Conservation (phyloP, 176 grass and related monocot species). For the Avena sativa region DNA sequence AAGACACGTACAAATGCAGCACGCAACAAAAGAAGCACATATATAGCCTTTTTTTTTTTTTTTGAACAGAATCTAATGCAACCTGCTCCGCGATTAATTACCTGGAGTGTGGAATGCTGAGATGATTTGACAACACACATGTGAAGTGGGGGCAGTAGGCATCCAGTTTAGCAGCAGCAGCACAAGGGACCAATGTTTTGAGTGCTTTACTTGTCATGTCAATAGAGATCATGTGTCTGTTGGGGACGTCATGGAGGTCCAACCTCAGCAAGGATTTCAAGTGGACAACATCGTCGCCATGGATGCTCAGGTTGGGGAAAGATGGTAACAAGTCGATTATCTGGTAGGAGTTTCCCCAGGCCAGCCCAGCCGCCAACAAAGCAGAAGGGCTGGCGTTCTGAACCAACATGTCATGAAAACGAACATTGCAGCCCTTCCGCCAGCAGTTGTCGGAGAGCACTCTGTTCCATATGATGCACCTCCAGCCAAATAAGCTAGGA, state of each 20-base stretch:
- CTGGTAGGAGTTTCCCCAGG: neutral
- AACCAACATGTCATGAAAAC: neutral
- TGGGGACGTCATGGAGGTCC: neutral
- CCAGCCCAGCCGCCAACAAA: neutral
- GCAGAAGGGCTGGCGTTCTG: neutral
- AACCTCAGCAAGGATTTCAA: neutral
- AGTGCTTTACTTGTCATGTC: neutral
- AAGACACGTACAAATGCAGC: neutral
- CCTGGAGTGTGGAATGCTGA: neutral
- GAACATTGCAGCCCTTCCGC: neutral
- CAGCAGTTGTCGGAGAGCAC: neutral
- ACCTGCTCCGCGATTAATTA: neutral
- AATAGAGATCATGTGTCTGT: neutral
- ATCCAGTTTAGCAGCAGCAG: neutral
- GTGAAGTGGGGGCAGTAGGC: neutral
- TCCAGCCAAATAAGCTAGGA: neutral
- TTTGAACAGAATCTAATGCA: neutral
- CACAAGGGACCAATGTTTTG: neutral
- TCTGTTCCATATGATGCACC: neutral
- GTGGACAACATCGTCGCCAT: neutral
- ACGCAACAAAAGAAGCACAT: neutral
- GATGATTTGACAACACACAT: neutral
- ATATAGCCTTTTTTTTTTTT: neutral
- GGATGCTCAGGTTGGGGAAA: conserved; percentile 6
- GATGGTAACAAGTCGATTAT: neutral